Evolutionary conservation across 2,329 filamentous ascomycete genomes (phyloP).

Genomic region (Xylaria sp.): DNA sequence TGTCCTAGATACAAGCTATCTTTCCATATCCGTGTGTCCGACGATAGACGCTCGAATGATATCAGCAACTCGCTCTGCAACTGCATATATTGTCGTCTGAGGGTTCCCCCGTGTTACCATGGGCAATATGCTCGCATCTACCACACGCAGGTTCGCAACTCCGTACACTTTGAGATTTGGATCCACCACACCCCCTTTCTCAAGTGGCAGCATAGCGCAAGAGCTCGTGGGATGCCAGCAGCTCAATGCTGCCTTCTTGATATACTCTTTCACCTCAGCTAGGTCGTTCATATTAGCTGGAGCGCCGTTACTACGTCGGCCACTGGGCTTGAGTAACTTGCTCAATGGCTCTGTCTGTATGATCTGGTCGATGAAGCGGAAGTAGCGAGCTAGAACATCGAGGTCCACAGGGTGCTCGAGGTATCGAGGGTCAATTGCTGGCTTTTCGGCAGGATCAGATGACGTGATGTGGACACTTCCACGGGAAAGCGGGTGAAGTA

Average conservation of each 20-base stretch:
- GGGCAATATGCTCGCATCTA: slow-evolving; percentile 29
- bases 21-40: too few relatives aligned
- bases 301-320: slow-evolving; percentile 1
- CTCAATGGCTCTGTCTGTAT: slow-evolving; percentile 18
- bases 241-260: slow-evolving; percentile 13
- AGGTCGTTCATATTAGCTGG: slow-evolving; percentile 19
- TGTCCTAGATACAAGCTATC: too few relatives aligned
- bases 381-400: slow-evolving; percentile 30
- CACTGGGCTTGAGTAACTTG: slow-evolving; percentile 6
- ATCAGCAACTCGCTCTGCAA: slow-evolving; percentile 24
- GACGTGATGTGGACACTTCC: slow-evolving; percentile 39
- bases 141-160: slow-evolving; percentile 19
- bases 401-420: slow-evolving; percentile 33
- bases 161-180: slow-evolving; percentile 21
- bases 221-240: slow-evolving; percentile 23
- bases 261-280: slow-evolving; percentile 14
- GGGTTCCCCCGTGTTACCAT: slow-evolving; percentile 20
- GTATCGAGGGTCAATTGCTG: slow-evolving; percentile 31
- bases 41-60: slow-evolving; percentile 3
- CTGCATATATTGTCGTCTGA: slow-evolving; percentile 23
- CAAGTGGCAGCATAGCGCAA: slow-evolving; percentile 32
- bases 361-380: slow-evolving; percentile 25
- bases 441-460: slow-evolving; percentile 3
- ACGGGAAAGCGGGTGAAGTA: slow-evolving; percentile 30
- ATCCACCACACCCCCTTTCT: slow-evolving; percentile 24